Percentiles rank a stretch among this genome's conserved stretches.
These are phyloP conservation scores for Niebla homalea DNA, from an alignment of 495 filamentous ascomycete species.

Conservation along the genomic window DNA sequence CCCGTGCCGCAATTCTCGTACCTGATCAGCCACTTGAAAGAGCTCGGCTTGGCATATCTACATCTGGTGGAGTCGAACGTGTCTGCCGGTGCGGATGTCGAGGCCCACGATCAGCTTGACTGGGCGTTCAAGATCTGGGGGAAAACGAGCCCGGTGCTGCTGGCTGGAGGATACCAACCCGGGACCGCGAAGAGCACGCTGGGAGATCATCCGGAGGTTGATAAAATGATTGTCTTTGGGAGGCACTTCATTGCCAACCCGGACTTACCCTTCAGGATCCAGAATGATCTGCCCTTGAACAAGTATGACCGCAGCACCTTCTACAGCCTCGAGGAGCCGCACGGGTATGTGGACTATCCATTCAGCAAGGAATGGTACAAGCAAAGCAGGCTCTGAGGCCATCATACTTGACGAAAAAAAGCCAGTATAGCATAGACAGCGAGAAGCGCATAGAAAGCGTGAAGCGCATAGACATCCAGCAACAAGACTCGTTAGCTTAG, in stretches of 20 bases:
- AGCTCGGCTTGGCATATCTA: conserved; percentile 48
- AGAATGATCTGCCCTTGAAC: conserved; percentile 40
- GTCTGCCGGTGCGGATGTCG: conserved; percentile 31
- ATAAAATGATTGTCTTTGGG: conserved; percentile 31
- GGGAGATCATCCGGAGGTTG: conserved; percentile 39
- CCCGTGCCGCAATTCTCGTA: conserved; percentile 50
- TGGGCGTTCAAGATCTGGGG: conserved; percentile 38
- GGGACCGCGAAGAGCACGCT: conserved; percentile 36
- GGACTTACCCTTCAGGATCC: conserved; percentile 51
- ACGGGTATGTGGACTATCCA: conserved; percentile 53
- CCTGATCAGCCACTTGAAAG: conserved; percentile 37
- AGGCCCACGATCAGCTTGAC: conserved; percentile 34
- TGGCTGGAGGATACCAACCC: conserved; percentile 46
- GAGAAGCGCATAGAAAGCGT: no score
- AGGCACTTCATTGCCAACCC: conserved; percentile 52
- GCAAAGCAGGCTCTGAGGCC: neutral
- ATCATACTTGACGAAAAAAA: no score
- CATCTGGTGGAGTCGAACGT: conserved; percentile 49
- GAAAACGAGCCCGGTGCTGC: conserved; percentile 38
- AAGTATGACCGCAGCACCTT: conserved; percentile 46
- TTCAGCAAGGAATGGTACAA: conserved; percentile 40
- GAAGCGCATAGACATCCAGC: no score
- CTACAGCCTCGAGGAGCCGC: conserved; percentile 34
- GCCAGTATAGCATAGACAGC: no score
- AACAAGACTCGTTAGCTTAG: no score